phyloP scores from a whole-genome alignment of 768 basidiomycete species.

The Mycena kentingensis region DNA sequence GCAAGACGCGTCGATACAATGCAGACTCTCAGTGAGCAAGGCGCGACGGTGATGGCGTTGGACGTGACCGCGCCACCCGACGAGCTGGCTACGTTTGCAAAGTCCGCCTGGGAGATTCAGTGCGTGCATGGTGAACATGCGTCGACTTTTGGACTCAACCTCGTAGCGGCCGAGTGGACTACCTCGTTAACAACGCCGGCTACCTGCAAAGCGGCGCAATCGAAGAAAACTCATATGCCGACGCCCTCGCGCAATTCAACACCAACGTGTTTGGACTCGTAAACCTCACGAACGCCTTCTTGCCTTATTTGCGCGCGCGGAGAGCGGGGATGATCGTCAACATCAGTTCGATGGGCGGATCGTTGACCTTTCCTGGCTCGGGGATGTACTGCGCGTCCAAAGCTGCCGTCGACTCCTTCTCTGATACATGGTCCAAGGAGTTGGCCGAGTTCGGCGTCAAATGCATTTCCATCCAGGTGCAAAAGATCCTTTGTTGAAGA shows the following conservation, averaged over 20 bases:
- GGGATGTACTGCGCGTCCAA: slow-evolving; percentile 34
- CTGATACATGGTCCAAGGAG: slow-evolving; percentile 9
- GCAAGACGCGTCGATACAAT: slow-evolving; percentile 28
- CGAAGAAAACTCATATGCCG: slow-evolving; percentile 26
- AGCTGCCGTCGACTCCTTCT: slow-evolving; percentile 21
- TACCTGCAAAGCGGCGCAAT: slow-evolving; percentile 30
- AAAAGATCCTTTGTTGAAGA: neutral
- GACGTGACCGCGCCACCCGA: slow-evolving; percentile 32
- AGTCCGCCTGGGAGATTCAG: slow-evolving; percentile 27
- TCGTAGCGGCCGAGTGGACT: slow-evolving; percentile 31
- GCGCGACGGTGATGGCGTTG: slow-evolving; percentile 29
- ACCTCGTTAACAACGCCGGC: slow-evolving; percentile 38
- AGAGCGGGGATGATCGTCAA: slow-evolving; percentile 34
- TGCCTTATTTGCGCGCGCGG: slow-evolving; percentile 35
- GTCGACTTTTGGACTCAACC: neutral
- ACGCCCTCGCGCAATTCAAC: slow-evolving; percentile 28
- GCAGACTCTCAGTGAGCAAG: slow-evolving; percentile 25
- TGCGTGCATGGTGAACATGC: neutral
- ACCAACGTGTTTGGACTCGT: slow-evolving; percentile 35
- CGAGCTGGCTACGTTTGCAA: slow-evolving; percentile 24
- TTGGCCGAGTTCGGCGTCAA: slow-evolving; percentile 17
- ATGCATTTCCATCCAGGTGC: slow-evolving; percentile 23
- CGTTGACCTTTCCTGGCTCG: slow-evolving; percentile 11
- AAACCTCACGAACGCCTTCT: slow-evolving; percentile 33
- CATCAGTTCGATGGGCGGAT: slow-evolving; percentile 28